These are phyloP conservation scores for Eucalyptus microcorys DNA, from an alignment of 345 rosid species.

Conservation along the genomic window DNA sequence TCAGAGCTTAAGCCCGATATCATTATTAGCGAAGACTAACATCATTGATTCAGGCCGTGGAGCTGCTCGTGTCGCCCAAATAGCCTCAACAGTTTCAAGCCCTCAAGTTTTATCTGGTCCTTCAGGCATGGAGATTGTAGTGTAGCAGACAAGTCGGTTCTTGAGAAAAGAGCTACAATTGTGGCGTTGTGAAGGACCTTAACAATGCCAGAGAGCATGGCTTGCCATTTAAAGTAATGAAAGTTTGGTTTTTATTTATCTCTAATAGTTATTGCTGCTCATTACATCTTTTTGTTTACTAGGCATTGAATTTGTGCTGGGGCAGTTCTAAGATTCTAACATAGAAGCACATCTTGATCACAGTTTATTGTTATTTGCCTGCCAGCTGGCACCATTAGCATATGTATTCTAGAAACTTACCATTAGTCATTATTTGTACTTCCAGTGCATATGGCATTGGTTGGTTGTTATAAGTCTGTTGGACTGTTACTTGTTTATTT, in stretches of 20 bases:
- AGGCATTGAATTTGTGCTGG: neutral
- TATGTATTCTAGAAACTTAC: neutral
- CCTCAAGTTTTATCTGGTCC: conserved; percentile 44
- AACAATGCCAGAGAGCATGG: conserved; percentile 80
- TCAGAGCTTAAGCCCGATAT: conserved; percentile 85
- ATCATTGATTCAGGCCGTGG: conserved; percentile 19
- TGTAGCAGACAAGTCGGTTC: conserved; percentile 42
- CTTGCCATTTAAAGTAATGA: conserved; percentile 57
- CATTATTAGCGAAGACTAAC: conserved; percentile 73
- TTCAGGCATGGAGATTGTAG: conserved; percentile 42
- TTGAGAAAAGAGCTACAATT: conserved; percentile 74
- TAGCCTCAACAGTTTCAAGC: conserved; percentile 44
- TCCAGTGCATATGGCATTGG: too few relatives aligned
- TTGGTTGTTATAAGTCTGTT: too few relatives aligned
- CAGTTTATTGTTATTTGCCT: neutral
- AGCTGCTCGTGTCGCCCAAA: conserved; percentile 41
- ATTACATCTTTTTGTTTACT: neutral
- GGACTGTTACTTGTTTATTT: too few relatives aligned
- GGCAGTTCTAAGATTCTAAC: neutral
- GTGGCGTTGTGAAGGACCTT: conserved; percentile 69
- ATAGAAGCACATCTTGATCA: neutral
- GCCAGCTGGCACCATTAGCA: neutral
- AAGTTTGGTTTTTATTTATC: neutral
- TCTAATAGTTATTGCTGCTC: neutral
- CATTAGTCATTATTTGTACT: neutral